Evolutionary conservation across 1,284 basidiomycete species (phyloP), one percentile per base, ranked within the genome.

Genomic region (Stereum hirsutum): DNA sequence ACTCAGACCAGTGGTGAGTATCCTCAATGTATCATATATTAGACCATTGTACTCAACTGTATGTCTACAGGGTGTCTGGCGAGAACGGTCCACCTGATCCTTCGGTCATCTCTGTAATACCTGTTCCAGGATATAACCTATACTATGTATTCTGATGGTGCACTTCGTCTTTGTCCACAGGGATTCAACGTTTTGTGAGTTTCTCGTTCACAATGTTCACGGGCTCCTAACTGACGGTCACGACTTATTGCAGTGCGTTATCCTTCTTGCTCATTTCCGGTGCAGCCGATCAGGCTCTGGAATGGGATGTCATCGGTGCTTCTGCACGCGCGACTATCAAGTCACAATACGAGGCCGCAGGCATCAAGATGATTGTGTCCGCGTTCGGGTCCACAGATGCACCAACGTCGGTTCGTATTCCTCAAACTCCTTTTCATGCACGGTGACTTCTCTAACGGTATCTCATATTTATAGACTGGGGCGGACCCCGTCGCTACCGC

Each of bases 311-410:
- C 17, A 51, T 74, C 17, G 55, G 57, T 33, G 57, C 54, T 2
- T 46, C 52, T 17, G 47, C 65, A 19, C 64, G 70, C 17, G 45
- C 54, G 14, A 46, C 54, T 35, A 58, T 70, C 55, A 61, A 70
- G 41, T 53, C 62, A 2, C 53, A 66, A 35, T 75, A 74, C 50
- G 55, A 59, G 12, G 57, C 58, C 14, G 72, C 70, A 1, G 72
- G 69, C 2, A 66, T 74, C 48, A 70, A 65, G 44, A 54, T 75
- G 32, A 58, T 74, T 21, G 70, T 74, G 11, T 68, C 70, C 15
- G 65, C 59, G 7, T 75, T 75, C 43, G 75, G 75, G 5, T 62
- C 69, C 2, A 71, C 73, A 1, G 72, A 75, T 34, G 57, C 58
- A 0, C 78, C 77, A 5, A 76, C 75, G 8, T 60, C 65, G n/a